phyloP scores from a whole-genome alignment of 257 asterid species.

The Lycium barbarum region DNA sequence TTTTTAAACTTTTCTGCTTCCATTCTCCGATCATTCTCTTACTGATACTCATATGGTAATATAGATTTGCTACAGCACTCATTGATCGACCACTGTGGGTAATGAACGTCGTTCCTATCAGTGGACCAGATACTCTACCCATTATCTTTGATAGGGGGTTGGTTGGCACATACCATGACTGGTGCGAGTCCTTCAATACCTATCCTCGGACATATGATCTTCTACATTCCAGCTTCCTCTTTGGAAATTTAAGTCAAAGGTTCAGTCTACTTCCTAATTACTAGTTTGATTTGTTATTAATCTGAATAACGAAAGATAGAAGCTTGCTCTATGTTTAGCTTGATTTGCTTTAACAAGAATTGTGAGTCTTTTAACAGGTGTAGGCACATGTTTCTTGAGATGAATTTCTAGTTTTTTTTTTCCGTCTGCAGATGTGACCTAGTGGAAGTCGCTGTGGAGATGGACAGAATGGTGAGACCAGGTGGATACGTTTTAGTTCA shows the following conservation, averaged over 20 bases:
- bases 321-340: background rate
- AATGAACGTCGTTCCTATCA: conserved; percentile 83
- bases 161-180: conserved; percentile 91
- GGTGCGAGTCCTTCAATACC: conserved; percentile 94
- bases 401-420: background rate
- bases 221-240: conserved; percentile 85
- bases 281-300: conserved; percentile 7
- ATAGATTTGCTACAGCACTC: conserved; percentile 91
- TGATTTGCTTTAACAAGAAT: background rate
- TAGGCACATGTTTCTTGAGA: background rate
- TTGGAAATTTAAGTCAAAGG: conserved; percentile 75
- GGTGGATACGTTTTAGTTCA: conserved; percentile 85
- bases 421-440: conserved; percentile 74
- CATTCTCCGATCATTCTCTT: background rate
- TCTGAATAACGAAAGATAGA: background rate
- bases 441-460: conserved; percentile 74
- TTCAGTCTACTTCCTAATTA: conserved; percentile 30
- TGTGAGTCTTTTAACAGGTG: background rate
- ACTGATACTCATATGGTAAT: conserved; percentile 21
- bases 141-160: conserved; percentile 88
- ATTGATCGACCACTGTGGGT: conserved; percentile 74
- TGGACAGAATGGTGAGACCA: conserved; percentile 87
- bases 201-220: conserved; percentile 95
- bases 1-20: background rate
- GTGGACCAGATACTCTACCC: conserved; percentile 72